Conservation (phyloP, 495 filamentous ascomycete species). For the Tuber aestivum region DNA sequence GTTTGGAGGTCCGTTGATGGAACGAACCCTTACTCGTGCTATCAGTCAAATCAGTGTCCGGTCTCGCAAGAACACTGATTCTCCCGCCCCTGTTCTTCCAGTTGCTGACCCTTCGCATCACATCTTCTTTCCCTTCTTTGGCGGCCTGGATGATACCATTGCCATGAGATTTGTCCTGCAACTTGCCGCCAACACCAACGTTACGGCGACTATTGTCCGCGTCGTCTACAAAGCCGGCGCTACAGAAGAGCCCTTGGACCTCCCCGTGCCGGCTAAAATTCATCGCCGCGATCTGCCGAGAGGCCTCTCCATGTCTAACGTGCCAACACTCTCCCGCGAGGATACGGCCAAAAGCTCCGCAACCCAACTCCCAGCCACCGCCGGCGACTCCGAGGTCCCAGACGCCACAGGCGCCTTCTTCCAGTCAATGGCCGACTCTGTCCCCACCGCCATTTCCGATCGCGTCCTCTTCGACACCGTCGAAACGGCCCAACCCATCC, state of each 20-base stretch:
- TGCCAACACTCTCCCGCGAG: conserved; percentile 36
- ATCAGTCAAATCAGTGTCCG: conserved; percentile 43
- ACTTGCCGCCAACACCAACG: conserved; percentile 65
- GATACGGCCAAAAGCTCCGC: conserved; percentile 29
- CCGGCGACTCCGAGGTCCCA: conserved; percentile 11
- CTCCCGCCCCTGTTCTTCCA: conserved; percentile 47
- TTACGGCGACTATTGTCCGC: conserved; percentile 65
- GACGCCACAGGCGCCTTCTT: conserved; percentile 58
- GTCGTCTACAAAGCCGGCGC: conserved; percentile 47
- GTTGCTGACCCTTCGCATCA: conserved; percentile 68
- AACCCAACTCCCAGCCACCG: not conserved
- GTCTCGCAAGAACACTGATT: conserved; percentile 50
- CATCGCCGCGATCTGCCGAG: conserved; percentile 21
- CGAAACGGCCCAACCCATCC: conserved; percentile 35
- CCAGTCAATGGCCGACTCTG: conserved; percentile 55
- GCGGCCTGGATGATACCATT: conserved; percentile 75
- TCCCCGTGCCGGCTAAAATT: conserved; percentile 36
- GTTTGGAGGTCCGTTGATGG: conserved; percentile 51
- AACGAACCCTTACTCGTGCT: conserved; percentile 43
- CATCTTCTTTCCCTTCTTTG: conserved; percentile 81
- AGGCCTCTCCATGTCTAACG: conserved; percentile 28
- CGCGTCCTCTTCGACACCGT: conserved; percentile 57
- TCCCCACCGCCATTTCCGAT: conserved; percentile 53
- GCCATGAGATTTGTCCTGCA: conserved; percentile 77
- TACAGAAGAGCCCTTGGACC: conserved; percentile 39